Conservation (phyloP, 2,329 filamentous ascomycete genomes). For the Amauroascus niger region DNA sequence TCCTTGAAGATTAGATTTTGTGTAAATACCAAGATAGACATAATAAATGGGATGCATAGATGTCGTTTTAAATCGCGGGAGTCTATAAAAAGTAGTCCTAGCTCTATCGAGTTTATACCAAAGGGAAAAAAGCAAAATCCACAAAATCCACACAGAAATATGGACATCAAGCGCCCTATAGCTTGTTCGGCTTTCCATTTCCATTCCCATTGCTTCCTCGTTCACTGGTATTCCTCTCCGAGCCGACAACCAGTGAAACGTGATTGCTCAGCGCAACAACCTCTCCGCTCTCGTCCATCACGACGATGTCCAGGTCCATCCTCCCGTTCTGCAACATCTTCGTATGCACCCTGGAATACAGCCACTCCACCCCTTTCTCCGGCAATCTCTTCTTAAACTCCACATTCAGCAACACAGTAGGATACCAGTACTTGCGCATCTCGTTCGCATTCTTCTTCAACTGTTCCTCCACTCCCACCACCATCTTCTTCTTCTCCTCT, state of each 20-base stretch:
- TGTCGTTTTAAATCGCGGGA: background rate
- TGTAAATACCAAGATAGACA: background rate
- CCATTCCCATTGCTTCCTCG: constrained; percentile 27
- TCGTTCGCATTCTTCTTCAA: constrained; percentile 25
- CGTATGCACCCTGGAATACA: constrained; percentile 55
- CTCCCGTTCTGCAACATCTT: constrained; percentile 62
- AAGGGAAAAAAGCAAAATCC: background rate
- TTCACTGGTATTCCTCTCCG: constrained; percentile 53
- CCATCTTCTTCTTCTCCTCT: no score
- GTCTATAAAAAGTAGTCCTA: background rate
- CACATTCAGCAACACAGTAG: constrained; percentile 63
- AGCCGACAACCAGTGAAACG: constrained; percentile 53
- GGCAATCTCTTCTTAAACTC: constrained; percentile 68
- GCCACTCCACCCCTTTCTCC: constrained; percentile 58
- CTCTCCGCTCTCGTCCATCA: constrained; percentile 55
- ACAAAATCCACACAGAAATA: no score
- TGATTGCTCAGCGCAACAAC: constrained; percentile 60
- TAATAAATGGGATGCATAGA: background rate
- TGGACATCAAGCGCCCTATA: constrained; percentile 5
- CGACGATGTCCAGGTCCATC: constrained; percentile 62
- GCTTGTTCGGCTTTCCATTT: constrained; percentile 19
- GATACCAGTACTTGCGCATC: constrained; percentile 55
- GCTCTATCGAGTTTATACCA: background rate
- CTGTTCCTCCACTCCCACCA: constrained; percentile 10
- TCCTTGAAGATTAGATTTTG: background rate